Percentiles rank a stretch among this genome's conserved stretches.
Conservation (phyloP, 2,329 filamentous ascomycete genomes). For the Calonectria henricotiae region DNA sequence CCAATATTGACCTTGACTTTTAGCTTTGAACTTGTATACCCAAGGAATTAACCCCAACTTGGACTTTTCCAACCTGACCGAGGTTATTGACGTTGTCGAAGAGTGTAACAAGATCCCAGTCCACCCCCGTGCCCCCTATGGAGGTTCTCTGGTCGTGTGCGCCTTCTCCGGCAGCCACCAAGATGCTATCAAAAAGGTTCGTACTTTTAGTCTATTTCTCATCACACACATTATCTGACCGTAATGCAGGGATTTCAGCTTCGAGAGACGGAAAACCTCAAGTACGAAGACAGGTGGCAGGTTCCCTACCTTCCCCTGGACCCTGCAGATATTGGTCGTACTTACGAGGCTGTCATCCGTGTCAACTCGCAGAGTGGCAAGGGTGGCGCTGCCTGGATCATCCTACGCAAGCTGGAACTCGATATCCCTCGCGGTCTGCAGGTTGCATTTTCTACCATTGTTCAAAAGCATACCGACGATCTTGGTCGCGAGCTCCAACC, state of each 20-base stretch:
- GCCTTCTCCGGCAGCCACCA: slow-evolving; percentile 95
- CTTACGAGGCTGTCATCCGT: slow-evolving; percentile 97
- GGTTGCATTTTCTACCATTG: slow-evolving; percentile 89
- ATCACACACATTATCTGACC: too few species aligned
- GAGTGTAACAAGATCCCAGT: slow-evolving; percentile 95
- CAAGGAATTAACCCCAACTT: slow-evolving; percentile 89
- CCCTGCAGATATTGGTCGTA: slow-evolving; percentile 92
- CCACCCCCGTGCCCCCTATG: slow-evolving; percentile 91
- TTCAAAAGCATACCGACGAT: slow-evolving; percentile 86
- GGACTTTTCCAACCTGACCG: slow-evolving; percentile 92
- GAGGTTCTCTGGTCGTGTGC: slow-evolving; percentile 90
- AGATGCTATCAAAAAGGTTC: slow-evolving; percentile 90
- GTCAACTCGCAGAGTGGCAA: slow-evolving; percentile 98
- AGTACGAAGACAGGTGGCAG: slow-evolving; percentile 81
- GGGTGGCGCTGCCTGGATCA: slow-evolving; percentile 94
- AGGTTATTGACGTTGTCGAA: slow-evolving; percentile 91
- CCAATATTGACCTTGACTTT: background rate
- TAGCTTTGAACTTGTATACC: slow-evolving; percentile 91
- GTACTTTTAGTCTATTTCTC: too few species aligned
- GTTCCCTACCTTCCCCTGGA: slow-evolving; percentile 95
- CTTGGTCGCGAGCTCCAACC: slow-evolving; percentile 89
- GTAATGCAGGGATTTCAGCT: slow-evolving; percentile 73
- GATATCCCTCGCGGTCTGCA: slow-evolving; percentile 95
- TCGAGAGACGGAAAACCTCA: slow-evolving; percentile 74
- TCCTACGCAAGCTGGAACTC: slow-evolving; percentile 89